Percentiles rank a stretch among this genome's conserved stretches.
Evolutionary conservation across 2,329 filamentous ascomycete genomes (phyloP).

Genomic region (Fusarium sp.): DNA sequence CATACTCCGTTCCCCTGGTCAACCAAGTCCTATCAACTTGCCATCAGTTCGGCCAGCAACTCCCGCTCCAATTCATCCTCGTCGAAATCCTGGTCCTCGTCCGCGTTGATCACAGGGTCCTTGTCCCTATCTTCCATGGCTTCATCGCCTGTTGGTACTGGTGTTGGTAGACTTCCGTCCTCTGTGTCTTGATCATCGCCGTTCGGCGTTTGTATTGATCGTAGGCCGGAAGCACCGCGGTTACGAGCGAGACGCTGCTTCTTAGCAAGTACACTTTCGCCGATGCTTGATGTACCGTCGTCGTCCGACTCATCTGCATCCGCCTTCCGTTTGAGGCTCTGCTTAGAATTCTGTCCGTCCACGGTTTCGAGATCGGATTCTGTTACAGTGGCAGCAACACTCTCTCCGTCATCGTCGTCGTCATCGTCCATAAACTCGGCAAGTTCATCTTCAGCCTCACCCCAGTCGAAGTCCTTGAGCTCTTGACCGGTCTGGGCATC

Average conservation of each 20-base stretch:
- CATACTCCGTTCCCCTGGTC: conserved; percentile 12
- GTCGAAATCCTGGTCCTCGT: conserved; percentile 59
- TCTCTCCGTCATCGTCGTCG: conserved; percentile 61
- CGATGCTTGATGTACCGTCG: conserved; percentile 49
- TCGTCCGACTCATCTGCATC: conserved; percentile 53
- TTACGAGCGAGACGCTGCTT: conserved; percentile 63
- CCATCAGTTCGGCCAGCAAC: conserved; percentile 71
- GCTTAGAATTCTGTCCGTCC: conserved; percentile 47
- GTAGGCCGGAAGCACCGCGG: conserved; percentile 61
- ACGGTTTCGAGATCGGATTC: conserved; percentile 50
- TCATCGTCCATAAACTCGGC: conserved; percentile 76
- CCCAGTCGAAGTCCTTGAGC: conserved; percentile 72
- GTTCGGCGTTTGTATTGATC: conserved; percentile 60
- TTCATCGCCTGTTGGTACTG: conserved; percentile 55
- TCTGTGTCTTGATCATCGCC: conserved; percentile 53
- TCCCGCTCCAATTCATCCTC: conserved; percentile 74
- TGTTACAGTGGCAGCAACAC: conserved; percentile 38
- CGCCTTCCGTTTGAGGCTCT: conserved; percentile 54
- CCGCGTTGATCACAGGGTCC: conserved; percentile 43
- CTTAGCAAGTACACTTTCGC: conserved; percentile 62
- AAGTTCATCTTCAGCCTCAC: conserved; percentile 77
- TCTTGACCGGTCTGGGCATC: conserved; percentile 57
- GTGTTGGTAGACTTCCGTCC: conserved; percentile 57
- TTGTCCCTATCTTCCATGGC: conserved; percentile 51
- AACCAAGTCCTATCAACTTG: conserved; percentile 47